These are phyloP conservation scores for Leishmania guyanensis DNA, from an alignment of 208 protist genomes.

Conservation along the genomic window DNA sequence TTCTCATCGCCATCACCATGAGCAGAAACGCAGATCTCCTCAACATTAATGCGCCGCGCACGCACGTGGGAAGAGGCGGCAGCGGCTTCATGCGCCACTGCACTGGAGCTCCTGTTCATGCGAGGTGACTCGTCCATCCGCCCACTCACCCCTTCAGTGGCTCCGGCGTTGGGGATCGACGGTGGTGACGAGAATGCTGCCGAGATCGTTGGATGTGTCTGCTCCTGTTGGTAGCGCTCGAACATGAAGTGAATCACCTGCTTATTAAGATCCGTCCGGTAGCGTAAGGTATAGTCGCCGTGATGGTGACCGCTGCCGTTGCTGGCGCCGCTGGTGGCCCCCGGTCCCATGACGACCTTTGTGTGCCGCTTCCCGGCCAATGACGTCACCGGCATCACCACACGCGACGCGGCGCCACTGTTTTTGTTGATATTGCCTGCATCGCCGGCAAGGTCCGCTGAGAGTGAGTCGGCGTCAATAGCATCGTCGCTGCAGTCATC, in stretches of 20 bases:
- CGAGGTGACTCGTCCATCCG: background rate
- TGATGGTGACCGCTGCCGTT: conserved; percentile 12
- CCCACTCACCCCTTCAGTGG: background rate
- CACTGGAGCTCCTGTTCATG: background rate
- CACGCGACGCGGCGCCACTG: background rate
- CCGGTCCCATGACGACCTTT: conserved; percentile 5
- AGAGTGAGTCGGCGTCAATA: background rate
- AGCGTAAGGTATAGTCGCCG: conserved; percentile 50
- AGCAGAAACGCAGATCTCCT: conserved; percentile 44
- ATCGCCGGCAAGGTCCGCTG: conserved; percentile 3
- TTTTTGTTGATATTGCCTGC: background rate
- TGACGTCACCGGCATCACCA: conserved; percentile 17
- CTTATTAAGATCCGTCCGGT: conserved; percentile 87
- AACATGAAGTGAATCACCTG: conserved; percentile 87
- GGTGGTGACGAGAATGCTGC: background rate
- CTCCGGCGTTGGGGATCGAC: background rate
- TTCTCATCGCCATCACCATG: conserved; percentile 44
- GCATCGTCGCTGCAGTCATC: conserved; percentile 12
- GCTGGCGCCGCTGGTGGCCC: conserved; percentile 2
- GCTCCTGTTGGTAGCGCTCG: conserved; percentile 49
- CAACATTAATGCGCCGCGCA: conserved; percentile 28
- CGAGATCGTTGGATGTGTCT: conserved; percentile 23
- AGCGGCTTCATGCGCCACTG: background rate
- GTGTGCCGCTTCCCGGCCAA: conserved; percentile 31
- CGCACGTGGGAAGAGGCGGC: background rate